Evolutionary conservation across 2,329 filamentous ascomycete genomes (phyloP).

Genomic region (Blastomyces percursus): DNA sequence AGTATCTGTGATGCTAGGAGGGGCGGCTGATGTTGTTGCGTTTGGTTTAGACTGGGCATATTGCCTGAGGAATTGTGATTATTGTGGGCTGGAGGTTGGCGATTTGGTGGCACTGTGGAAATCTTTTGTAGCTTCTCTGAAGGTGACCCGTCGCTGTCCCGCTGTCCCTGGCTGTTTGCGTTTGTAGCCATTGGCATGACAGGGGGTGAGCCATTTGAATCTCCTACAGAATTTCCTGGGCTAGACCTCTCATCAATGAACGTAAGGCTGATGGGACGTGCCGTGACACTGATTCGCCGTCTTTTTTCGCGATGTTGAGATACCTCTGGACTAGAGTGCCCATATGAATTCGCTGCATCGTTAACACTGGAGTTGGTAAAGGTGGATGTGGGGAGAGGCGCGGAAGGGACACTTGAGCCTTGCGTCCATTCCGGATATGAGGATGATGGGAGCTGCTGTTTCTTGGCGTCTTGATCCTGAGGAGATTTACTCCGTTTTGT

Average conservation of each 20-base stretch:
- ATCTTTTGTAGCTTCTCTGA: slow-evolving; percentile 17
- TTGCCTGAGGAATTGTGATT: slow-evolving; percentile 19
- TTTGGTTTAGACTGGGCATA: slow-evolving; percentile 24
- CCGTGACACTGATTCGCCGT: slow-evolving; percentile 26
- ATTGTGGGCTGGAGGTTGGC: slow-evolving; percentile 20
- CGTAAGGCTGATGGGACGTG: slow-evolving; percentile 44
- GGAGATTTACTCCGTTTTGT: slow-evolving; percentile 14
- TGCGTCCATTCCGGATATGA: slow-evolving; percentile 28
- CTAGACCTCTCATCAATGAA: slow-evolving; percentile 46
- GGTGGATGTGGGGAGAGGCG: slow-evolving; percentile 15
- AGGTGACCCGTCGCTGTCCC: slow-evolving; percentile 3
- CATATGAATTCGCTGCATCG: slow-evolving; percentile 30
- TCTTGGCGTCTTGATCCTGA: slow-evolving; percentile 20
- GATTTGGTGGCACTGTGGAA: slow-evolving; percentile 23
- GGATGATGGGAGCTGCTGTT: slow-evolving; percentile 17
- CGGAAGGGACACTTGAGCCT: slow-evolving; percentile 16
- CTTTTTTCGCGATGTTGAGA: slow-evolving; percentile 32
- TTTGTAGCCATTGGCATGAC: slow-evolving; percentile 8
- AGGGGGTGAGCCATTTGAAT: slow-evolving; percentile 6
- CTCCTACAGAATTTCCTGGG: slow-evolving; percentile 16
- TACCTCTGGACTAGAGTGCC: slow-evolving; percentile 45
- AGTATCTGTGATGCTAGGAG: slow-evolving; percentile 46
- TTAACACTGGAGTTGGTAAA: slow-evolving; percentile 15
- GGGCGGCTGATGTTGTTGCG: slow-evolving; percentile 12
- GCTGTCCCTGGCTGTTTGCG: neutral